Percentiles rank a stretch among this genome's conserved stretches.
phyloP scores from a whole-genome alignment of 2,329 filamentous ascomycete genomes.

The Thelonectria rubi region DNA sequence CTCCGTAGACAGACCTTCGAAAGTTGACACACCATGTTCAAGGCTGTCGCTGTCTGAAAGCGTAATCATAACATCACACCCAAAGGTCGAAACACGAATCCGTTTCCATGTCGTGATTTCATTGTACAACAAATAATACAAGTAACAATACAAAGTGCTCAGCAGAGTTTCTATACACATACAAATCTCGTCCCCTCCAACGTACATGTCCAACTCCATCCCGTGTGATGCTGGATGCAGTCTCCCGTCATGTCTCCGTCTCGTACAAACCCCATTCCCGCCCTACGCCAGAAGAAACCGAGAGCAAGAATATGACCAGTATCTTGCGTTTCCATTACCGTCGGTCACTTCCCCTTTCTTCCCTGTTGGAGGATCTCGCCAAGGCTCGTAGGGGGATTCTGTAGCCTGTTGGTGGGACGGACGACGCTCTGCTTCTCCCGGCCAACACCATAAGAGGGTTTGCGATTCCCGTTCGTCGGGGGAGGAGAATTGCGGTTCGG shows the following conservation, averaged over 20 bases:
- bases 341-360: background rate
- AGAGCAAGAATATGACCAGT: background rate
- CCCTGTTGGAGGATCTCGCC: background rate
- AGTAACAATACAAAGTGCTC: background rate
- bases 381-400: too few species aligned
- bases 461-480: background rate
- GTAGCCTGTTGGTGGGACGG: too few species aligned
- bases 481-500: too few species aligned
- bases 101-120: too few species aligned
- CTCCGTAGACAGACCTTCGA: too few species aligned
- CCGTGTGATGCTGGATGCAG: background rate
- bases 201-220: background rate
- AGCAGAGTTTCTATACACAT: too few species aligned
- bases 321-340: background rate
- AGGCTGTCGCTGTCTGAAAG: too few species aligned
- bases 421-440: too few species aligned
- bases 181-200: constrained; percentile 6
- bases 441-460: too few species aligned
- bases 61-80: too few species aligned
- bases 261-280: background rate
- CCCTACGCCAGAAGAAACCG: background rate
- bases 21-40: too few species aligned
- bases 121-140: constrained; percentile 7
- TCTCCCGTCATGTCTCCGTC: background rate
- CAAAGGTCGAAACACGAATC: too few species aligned